These are phyloP conservation scores for Zymoseptoria ardabiliae DNA, from an alignment of 2,329 filamentous ascomycete species.

Conservation along the genomic window DNA sequence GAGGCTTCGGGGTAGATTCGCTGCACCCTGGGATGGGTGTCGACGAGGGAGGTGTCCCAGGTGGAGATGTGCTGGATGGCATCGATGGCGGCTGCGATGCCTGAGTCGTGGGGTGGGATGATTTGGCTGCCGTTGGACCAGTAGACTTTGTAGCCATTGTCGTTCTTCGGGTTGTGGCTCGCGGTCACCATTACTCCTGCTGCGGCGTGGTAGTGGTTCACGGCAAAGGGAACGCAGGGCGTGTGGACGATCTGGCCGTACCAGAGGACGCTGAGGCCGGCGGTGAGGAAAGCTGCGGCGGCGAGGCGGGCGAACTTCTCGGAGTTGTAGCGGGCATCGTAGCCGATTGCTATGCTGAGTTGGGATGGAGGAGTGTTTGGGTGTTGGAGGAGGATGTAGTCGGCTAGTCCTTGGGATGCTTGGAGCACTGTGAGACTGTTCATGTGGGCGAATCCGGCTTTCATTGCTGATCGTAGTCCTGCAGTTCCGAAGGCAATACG, in stretches of 20 bases:
- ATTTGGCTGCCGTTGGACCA: slow-evolving; percentile 60
- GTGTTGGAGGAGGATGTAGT: slow-evolving; percentile 47
- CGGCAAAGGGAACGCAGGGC: slow-evolving; percentile 55
- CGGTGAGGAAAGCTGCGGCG: slow-evolving; percentile 52
- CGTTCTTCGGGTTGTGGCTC: slow-evolving; percentile 56
- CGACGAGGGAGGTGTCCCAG: slow-evolving; percentile 41
- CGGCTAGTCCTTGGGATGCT: slow-evolving; percentile 58
- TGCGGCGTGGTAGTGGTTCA: slow-evolving; percentile 46
- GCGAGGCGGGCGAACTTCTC: slow-evolving; percentile 53
- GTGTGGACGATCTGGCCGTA: slow-evolving; percentile 52
- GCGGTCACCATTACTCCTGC: slow-evolving; percentile 61
- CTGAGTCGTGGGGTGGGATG: slow-evolving; percentile 53
- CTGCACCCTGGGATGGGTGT: slow-evolving; percentile 36
- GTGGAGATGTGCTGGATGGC: slow-evolving; percentile 47
- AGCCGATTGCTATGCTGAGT: slow-evolving; percentile 53
- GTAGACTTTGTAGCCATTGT: slow-evolving; percentile 64
- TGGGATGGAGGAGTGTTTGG: slow-evolving; percentile 8
- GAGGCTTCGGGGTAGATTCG: slow-evolving; percentile 35
- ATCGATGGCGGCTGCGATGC: slow-evolving; percentile 51
- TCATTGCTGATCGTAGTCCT: slow-evolving; percentile 57
- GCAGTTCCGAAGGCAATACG: slow-evolving; percentile 58
- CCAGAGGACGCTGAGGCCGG: slow-evolving; percentile 53
- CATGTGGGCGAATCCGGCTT: slow-evolving; percentile 52
- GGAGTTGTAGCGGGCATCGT: slow-evolving; percentile 58
- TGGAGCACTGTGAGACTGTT: slow-evolving; percentile 36